These are phyloP conservation scores for Trametes meyenii DNA, from an alignment of 768 basidiomycete species.

Conservation along the genomic window DNA sequence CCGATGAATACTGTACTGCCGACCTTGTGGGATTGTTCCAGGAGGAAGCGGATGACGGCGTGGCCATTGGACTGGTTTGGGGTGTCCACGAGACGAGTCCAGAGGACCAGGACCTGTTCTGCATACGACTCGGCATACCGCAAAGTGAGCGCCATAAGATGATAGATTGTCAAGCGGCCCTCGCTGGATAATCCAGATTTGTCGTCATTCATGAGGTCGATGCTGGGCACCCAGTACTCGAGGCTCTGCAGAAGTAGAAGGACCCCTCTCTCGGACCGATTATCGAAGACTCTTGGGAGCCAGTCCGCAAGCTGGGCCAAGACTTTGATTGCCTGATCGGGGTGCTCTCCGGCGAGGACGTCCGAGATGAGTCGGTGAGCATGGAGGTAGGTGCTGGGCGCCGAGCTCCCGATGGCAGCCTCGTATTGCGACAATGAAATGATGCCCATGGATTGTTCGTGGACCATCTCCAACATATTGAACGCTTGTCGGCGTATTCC, in stretches of 20 bases:
- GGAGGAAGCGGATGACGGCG: constrained; percentile 77
- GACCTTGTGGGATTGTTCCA: constrained; percentile 87
- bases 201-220: constrained; percentile 69
- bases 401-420: constrained; percentile 68
- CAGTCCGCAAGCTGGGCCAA: constrained; percentile 72
- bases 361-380: constrained; percentile 80
- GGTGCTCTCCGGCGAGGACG: constrained; percentile 78
- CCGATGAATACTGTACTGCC: constrained; percentile 76
- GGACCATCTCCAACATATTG: constrained; percentile 71
- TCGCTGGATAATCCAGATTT: constrained; percentile 56
- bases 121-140: constrained; percentile 74
- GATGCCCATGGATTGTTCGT: constrained; percentile 67
- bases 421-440: constrained; percentile 74
- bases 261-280: constrained; percentile 49
- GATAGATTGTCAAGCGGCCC: constrained; percentile 69
- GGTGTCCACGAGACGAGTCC: constrained; percentile 75
- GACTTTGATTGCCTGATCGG: constrained; percentile 62
- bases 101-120: constrained; percentile 79
- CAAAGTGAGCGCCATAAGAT: constrained; percentile 81
- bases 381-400: constrained; percentile 76
- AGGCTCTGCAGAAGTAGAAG: constrained; percentile 75
- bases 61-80: constrained; percentile 75
- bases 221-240: constrained; percentile 81
- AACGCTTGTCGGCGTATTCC: constrained; percentile 76
- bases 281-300: constrained; percentile 62